Conservation (phyloP, 164 flowering plant species). For the Buxus sempervirens region DNA sequence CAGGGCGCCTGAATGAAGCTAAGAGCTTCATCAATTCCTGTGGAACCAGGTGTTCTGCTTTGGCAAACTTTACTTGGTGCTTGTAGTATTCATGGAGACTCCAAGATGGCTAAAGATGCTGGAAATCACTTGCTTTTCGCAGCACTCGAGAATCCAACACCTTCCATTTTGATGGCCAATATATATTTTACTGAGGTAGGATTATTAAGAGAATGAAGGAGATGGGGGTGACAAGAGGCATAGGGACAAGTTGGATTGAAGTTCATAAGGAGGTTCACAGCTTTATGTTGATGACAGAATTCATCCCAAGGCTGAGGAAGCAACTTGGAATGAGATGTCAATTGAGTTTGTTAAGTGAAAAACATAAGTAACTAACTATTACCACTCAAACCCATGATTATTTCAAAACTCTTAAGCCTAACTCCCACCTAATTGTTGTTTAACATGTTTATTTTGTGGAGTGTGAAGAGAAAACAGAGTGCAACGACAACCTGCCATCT, state of each 20-base stretch:
- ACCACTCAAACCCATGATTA: too few relatives aligned
- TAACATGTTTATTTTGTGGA: too few relatives aligned
- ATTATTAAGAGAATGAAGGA: constrained; percentile 70
- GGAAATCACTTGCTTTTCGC: constrained; percentile 43
- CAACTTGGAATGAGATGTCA: too few relatives aligned
- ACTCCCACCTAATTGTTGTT: too few relatives aligned
- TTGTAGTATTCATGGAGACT: constrained; percentile 62
- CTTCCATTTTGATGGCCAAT: constrained; percentile 65
- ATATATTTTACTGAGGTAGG: constrained; percentile 73
- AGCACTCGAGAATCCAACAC: constrained; percentile 48
- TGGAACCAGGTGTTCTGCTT: constrained; percentile 44
- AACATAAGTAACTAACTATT: too few relatives aligned
- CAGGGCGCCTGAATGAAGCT: constrained; percentile 67
- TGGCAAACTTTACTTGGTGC: constrained; percentile 92
- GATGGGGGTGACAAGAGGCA: constrained; percentile 59
- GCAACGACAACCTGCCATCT: too few relatives aligned
- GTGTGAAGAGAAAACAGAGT: too few relatives aligned
- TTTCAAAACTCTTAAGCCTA: too few relatives aligned
- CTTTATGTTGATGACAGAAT: constrained; percentile 59
- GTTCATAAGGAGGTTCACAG: constrained; percentile 61
- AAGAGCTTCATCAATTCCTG: constrained; percentile 57
- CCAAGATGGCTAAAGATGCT: constrained; percentile 70
- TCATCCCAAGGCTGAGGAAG: constrained; percentile 50
- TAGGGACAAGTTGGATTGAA: constrained; percentile 87
- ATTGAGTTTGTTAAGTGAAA: too few relatives aligned